These are phyloP conservation scores for Metschnikowia anglica DNA, from an alignment of 805 yeast genomes.

Conservation along the genomic window DNA sequence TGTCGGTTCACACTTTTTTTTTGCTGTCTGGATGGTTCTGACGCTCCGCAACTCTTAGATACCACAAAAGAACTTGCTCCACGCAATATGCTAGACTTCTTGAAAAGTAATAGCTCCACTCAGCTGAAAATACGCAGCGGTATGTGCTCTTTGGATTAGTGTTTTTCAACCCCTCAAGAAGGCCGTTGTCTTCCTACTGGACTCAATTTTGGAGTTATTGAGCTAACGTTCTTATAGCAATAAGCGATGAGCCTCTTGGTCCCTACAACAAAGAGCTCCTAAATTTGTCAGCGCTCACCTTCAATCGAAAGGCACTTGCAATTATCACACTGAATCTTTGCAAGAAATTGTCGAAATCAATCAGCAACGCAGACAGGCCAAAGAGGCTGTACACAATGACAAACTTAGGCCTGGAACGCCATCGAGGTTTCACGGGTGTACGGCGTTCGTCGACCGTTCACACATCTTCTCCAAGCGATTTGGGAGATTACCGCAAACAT, in stretches of 20 bases:
- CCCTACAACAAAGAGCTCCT: constrained; percentile 57
- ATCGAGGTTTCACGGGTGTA: background rate
- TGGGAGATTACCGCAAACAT: constrained; percentile 6
- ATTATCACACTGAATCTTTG: constrained; percentile 41
- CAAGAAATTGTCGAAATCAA: constrained; percentile 35
- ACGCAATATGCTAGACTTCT: constrained; percentile 8
- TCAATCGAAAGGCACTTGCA: constrained; percentile 36
- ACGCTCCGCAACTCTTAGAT: background rate
- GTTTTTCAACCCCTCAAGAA: background rate
- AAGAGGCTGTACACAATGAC: constrained; percentile 5
- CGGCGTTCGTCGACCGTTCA: constrained; percentile 9
- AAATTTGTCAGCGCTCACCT: constrained; percentile 50
- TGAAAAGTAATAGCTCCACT: constrained; percentile 6
- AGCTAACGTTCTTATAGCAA: constrained; percentile 32
- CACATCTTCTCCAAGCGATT: background rate
- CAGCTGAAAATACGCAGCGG: constrained; percentile 17
- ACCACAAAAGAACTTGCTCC: background rate
- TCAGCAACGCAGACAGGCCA: constrained; percentile 5
- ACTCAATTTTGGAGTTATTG: too few species aligned
- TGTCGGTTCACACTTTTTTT: background rate
- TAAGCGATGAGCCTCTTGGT: constrained; percentile 53
- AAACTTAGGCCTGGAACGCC: background rate
- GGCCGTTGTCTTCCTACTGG: too few species aligned
- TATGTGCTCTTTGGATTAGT: constrained; percentile 6
- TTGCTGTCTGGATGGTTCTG: background rate